Base-by-base conservation (phyloP, 2,329 filamentous ascomycete species). In the Fusarium subtropicale region DNA sequence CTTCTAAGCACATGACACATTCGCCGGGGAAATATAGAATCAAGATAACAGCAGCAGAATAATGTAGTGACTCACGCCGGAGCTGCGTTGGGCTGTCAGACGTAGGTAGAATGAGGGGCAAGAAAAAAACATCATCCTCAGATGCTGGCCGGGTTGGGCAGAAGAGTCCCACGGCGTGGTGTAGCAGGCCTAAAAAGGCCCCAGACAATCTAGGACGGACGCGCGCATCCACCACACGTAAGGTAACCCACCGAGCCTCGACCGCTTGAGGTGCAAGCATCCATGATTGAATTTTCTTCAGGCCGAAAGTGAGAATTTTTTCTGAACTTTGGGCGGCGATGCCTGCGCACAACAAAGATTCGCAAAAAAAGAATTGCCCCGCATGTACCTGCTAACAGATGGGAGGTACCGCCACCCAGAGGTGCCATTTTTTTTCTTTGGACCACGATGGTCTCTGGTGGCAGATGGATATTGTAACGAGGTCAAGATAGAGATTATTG, bases 321-420 rank as follows among this genome's bases (percentile, higher is more conserved):
- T 72, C 24, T 46, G 28, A 31, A 30, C 54, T 64, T 73, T 68
- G 51, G 58, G 55, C 58, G 60, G 52, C 54, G 47, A 56, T 63
- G 51, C 54, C 47, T 64, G 55, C 64, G 56, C 67, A 58, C 53
- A 66, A 64, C 50, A 53, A 64, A 62, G 39, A 68, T 53, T 64
- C 11, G 46, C 8, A 53, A 64, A 66, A 54, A 66, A 36, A 50
- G 60, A 66, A 33, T 47, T 63, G 62, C 71, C 65, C 74, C 68
- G 60, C 72, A 75, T 34, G 71, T 76, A 75, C 48, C 67, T 68
- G 44, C 72, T 78, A 77, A 68, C 76, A 77, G 64, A 64, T 65
- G 38, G 18, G 50, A 74, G 70, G 76, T 78, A 77, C 68, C 71
- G 60, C 59, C 61, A 59, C 34, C 16, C 11, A 34, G 45, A 42